Percentiles rank a stretch among this genome's conserved stretches.
Conservation (phyloP, 2,329 filamentous ascomycete genomes). For the Akanthomyces lecanii region DNA sequence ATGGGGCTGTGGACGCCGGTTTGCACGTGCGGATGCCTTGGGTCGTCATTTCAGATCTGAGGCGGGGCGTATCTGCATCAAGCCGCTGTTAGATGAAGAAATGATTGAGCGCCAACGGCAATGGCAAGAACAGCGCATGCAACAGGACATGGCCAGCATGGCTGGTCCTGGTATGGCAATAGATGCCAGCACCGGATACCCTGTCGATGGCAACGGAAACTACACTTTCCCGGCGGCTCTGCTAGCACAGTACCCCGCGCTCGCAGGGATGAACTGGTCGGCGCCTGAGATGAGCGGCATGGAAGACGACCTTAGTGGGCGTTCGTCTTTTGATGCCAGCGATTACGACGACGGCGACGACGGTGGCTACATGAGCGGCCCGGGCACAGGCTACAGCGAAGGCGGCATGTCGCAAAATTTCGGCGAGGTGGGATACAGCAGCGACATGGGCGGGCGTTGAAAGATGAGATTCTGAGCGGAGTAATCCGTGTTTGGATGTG, state of each 20-base stretch:
- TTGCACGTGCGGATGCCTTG: constrained; percentile 90
- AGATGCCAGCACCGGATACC: constrained; percentile 56
- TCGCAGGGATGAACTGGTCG: constrained; percentile 87
- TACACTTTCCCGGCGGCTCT: constrained; percentile 81
- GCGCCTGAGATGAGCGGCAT: constrained; percentile 59
- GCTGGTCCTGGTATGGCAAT: constrained; percentile 52
- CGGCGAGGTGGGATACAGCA: constrained; percentile 49
- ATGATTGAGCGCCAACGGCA: constrained; percentile 72
- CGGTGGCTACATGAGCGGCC: constrained; percentile 60
- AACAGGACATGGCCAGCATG: constrained; percentile 59
- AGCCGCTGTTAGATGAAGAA: constrained; percentile 94
- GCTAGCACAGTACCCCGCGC: constrained; percentile 84
- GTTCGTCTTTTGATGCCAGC: constrained; percentile 77
- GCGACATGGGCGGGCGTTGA: constrained; percentile 44
- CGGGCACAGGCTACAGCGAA: constrained; percentile 57
- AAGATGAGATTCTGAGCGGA: neutral
- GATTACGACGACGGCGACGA: constrained; percentile 74
- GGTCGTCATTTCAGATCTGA: constrained; percentile 94
- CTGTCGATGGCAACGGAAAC: constrained; percentile 50
- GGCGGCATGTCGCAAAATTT: constrained; percentile 53
- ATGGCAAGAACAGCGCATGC: constrained; percentile 68
- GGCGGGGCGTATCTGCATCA: constrained; percentile 93
- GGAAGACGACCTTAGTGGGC: constrained; percentile 72
- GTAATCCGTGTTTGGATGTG: neutral
- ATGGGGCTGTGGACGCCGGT: constrained; percentile 91